Evolutionary conservation across 1,139 yeast genomes (phyloP).

Genomic region (Protomyces pachydermus): DNA sequence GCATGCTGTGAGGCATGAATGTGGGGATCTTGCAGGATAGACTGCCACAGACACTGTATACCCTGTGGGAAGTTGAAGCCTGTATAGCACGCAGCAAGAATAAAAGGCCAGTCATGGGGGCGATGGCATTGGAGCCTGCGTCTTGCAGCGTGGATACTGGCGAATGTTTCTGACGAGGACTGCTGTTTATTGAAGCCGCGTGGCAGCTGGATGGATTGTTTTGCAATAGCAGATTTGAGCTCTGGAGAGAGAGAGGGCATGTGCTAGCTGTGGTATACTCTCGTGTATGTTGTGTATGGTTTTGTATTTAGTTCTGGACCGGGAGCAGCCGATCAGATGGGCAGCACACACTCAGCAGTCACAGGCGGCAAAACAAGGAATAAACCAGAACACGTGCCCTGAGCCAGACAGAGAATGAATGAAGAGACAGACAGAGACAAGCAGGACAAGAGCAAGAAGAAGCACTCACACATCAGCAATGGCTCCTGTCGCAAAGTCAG

Average conservation of each 20-base stretch:
- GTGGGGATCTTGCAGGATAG: neutral
- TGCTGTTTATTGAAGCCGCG: slow-evolving; percentile 15
- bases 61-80: slow-evolving; percentile 17
- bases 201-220: neutral
- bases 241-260: neutral
- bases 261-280: no score
- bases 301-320: neutral
- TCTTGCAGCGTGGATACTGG: slow-evolving; percentile 6
- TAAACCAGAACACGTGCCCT: neutral
- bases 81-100: slow-evolving; percentile 18
- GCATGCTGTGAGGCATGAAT: neutral
- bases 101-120: slow-evolving; percentile 6
- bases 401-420: neutral
- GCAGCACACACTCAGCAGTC: neutral
- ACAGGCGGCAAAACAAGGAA: neutral
- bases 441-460: neutral
- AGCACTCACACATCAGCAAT: neutral
- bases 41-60: slow-evolving; percentile 6
- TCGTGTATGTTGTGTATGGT: no score
- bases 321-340: neutral
- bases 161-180: neutral
- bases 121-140: neutral
- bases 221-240: neutral
- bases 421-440: neutral
- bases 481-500: slow-evolving; percentile 4